Evolutionary conservation across 1,284 basidiomycete genomes (phyloP), one percentile per base, ranked within the genome.

Genomic region (Cutaneotrichosporon dermatis): DNA sequence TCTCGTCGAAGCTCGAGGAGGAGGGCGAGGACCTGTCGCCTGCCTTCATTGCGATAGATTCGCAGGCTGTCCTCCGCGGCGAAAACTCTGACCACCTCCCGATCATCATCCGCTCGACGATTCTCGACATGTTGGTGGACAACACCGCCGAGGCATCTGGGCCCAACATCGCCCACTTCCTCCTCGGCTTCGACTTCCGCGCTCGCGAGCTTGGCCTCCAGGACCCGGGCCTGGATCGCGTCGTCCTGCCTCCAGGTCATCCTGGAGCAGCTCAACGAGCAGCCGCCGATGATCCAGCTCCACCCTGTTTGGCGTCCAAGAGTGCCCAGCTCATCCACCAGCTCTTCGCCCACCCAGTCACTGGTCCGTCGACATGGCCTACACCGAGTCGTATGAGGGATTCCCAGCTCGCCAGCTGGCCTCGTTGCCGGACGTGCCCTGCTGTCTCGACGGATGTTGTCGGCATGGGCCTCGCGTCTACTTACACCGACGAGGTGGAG

Each of bases 91-190:
- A 58, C 7, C 59, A 66, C 11, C 55, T 60, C 3, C 82, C 59
- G 77, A 81, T 59, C 69, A 85, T 88, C 0, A 89, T 89, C 51
- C 82, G 90, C 39, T 79, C 88, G 2, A 85, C 89, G 0, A 87
- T 92, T n/a, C 83, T 99, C 51, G 88, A 95, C 65, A 81, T 99
- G 9, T 81, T 99, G 59, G 84, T 92, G 45, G 85, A 85, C 56
- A 89, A 89, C 63, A 94, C 93, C 0, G 79, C 83, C n/a, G 82
- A 82, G 48, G 77, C 83, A 9, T 76, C 86, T 0, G 90, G 87
- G 59, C 92, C 94, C 12, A 97, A 95, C 69, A 73, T 97, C 40
- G 89, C 89, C 0, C 92, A 98, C 79, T 89, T 92, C 75, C 80
- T 99, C 8, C 83, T 99, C 39, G 84, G 84, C 6, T 92, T 94